Percentiles rank a stretch among this genome's conserved stretches.
Evolutionary conservation across 2,329 filamentous ascomycete species (phyloP).

Genomic region (Penicillium polonicum): DNA sequence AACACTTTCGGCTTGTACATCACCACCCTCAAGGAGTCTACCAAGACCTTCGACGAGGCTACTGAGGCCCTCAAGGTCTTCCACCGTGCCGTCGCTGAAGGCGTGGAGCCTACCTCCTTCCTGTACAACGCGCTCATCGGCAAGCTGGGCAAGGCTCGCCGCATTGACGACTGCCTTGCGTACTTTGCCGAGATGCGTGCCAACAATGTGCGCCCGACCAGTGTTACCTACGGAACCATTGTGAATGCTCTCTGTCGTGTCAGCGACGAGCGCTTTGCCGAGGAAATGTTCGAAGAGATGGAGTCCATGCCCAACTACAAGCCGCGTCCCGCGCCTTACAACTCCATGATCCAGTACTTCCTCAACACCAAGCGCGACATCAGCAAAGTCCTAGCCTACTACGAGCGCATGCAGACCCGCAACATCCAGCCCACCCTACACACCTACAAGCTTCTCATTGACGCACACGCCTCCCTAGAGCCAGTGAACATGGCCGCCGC

Average conservation of each 20-base stretch:
- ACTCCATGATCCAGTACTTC: conserved; percentile 99
- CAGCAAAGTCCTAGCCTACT: conserved; percentile 88
- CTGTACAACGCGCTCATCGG: conserved; percentile 97
- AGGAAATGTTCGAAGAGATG: conserved; percentile 99
- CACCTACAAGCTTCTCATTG: conserved; percentile 95
- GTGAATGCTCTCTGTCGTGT: conserved; percentile 97
- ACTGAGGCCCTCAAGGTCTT: conserved; percentile 98
- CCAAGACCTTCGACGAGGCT: conserved; percentile 96
- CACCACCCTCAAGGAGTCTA: conserved; percentile 95
- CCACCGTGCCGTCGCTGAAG: conserved; percentile 86
- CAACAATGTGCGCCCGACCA: conserved; percentile 89
- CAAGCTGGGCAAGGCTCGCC: conserved; percentile 94
- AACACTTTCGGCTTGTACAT: conserved; percentile 99
- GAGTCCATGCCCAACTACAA: conserved; percentile 99
- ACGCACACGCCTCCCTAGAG: conserved; percentile 91
- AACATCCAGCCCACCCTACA: conserved; percentile 89
- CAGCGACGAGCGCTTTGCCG: conserved; percentile 95
- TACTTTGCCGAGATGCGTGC: conserved; percentile 98
- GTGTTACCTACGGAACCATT: conserved; percentile 96
- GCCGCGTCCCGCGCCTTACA: conserved; percentile 93
- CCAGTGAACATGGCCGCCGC: conserved; percentile 86
- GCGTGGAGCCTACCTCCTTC: conserved; percentile 94
- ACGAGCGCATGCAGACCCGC: conserved; percentile 86
- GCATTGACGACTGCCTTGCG: conserved; percentile 95
- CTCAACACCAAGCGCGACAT: conserved; percentile 95